Conservation (phyloP, 495 filamentous ascomycete genomes). For the Chaetomium fimeti region DNA sequence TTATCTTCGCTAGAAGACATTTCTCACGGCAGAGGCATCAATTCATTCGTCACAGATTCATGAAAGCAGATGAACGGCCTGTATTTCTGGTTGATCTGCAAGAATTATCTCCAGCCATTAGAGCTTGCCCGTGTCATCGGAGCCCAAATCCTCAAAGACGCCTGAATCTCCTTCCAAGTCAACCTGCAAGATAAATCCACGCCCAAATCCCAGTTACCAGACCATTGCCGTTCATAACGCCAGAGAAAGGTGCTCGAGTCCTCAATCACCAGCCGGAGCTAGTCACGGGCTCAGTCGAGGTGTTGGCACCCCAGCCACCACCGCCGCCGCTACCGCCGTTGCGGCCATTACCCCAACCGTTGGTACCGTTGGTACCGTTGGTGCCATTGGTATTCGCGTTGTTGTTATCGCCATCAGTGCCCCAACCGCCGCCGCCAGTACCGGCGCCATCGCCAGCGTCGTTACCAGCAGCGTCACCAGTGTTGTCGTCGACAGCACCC, state of each 20-base stretch:
- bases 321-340: not conserved
- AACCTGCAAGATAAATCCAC: slow-evolving; percentile 10
- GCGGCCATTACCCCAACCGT: not conserved
- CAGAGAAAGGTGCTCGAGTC: not conserved
- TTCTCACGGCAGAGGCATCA: not conserved
- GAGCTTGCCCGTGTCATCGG: not conserved
- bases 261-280: slow-evolving; percentile 16
- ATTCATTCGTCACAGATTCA: not conserved
- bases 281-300: not conserved
- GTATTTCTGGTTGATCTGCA: slow-evolving; percentile 11
- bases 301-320: slow-evolving; percentile 3
- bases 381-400: not conserved
- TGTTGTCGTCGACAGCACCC: slow-evolving; percentile 13
- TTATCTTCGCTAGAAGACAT: too few species aligned
- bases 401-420: not conserved
- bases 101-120: slow-evolving; percentile 2
- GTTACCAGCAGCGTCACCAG: not conserved
- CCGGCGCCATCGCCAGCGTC: not conserved
- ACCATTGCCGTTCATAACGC: not conserved
- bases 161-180: slow-evolving; percentile 6
- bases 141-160: slow-evolving; percentile 3
- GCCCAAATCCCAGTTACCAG: slow-evolving; percentile 9
- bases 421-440: not conserved
- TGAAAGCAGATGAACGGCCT: not conserved
- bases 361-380: not conserved